These are phyloP conservation scores for Reutealis trisperma DNA, from an alignment of 345 rosid species.

Conservation along the genomic window DNA sequence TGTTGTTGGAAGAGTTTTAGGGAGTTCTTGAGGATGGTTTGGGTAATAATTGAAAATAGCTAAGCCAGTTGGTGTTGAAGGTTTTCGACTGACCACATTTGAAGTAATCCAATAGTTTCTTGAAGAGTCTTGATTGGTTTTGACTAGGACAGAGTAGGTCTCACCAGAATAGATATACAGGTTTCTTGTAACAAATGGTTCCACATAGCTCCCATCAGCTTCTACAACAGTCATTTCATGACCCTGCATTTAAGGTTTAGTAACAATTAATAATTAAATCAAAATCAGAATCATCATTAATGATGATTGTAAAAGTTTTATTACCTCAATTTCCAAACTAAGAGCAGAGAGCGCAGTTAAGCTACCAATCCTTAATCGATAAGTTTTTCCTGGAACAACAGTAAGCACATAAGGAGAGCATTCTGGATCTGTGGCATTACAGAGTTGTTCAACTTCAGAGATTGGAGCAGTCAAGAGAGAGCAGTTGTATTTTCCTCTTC, in stretches of 20 bases:
- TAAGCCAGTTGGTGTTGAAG: conserved; percentile 16
- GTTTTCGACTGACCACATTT: conserved; percentile 7
- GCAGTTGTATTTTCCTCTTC: conserved; percentile 17
- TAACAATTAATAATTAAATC: too few species aligned
- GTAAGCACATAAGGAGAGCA: not conserved
- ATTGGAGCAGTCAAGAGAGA: not conserved
- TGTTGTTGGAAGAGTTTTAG: not conserved
- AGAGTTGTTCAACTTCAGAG: not conserved
- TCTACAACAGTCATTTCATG: conserved; percentile 20
- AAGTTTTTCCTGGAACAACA: not conserved
- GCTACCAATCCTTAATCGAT: conserved; percentile 9
- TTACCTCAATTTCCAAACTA: conserved; percentile 22
- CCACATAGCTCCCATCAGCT: conserved; percentile 12
- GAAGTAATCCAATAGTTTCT: conserved; percentile 18
- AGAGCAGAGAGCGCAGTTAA: conserved; percentile 13
- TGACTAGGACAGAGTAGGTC: conserved; percentile 3
- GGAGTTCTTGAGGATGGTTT: not conserved
- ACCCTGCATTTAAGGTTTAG: not conserved
- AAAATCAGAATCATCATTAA: not conserved
- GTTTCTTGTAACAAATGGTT: conserved; percentile 9
- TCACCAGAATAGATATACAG: conserved; percentile 14
- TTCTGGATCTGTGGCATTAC: not conserved
- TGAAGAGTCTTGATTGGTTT: conserved; percentile 7
- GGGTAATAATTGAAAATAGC: conserved; percentile 27
- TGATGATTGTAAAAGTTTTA: not conserved